phyloP scores from a whole-genome alignment of 257 asterid species.

The Solanum commersonii region DNA sequence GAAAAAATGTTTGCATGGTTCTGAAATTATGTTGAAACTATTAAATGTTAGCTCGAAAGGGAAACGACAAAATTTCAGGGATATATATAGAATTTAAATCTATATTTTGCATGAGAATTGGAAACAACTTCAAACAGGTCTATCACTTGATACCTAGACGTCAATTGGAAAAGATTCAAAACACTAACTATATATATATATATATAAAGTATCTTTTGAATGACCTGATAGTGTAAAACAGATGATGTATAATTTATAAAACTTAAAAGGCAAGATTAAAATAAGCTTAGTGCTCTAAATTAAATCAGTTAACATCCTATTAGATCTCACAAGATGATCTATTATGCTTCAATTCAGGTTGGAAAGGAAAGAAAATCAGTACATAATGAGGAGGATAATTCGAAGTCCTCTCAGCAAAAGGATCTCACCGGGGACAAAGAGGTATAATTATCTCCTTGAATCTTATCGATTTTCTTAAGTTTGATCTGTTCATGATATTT shows the following conservation, averaged over 20 bases:
- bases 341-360: conserved; percentile 15
- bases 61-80: not conserved
- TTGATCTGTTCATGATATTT: not conserved
- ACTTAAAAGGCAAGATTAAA: not conserved
- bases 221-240: not conserved
- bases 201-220: not conserved
- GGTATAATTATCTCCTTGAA: conserved; percentile 1
- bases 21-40: not conserved
- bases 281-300: not conserved
- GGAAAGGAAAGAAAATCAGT: conserved; percentile 18
- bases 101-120: not conserved
- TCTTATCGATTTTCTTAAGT: not conserved
- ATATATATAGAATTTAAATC: not conserved
- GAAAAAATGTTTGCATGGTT: not conserved
- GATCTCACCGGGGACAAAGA: conserved; percentile 10
- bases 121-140: not conserved
- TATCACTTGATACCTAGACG: not conserved
- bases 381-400: conserved; percentile 12
- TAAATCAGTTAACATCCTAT: not conserved
- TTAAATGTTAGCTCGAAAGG: not conserved
- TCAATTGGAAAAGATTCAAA: not conserved
- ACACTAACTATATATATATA: not conserved
- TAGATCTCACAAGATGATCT: not conserved
- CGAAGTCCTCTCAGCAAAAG: conserved; percentile 17
- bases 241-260: not conserved